Evolutionary conservation across 2,329 filamentous ascomycete species (phyloP).

Genomic region (Ophiostoma ulmi): DNA sequence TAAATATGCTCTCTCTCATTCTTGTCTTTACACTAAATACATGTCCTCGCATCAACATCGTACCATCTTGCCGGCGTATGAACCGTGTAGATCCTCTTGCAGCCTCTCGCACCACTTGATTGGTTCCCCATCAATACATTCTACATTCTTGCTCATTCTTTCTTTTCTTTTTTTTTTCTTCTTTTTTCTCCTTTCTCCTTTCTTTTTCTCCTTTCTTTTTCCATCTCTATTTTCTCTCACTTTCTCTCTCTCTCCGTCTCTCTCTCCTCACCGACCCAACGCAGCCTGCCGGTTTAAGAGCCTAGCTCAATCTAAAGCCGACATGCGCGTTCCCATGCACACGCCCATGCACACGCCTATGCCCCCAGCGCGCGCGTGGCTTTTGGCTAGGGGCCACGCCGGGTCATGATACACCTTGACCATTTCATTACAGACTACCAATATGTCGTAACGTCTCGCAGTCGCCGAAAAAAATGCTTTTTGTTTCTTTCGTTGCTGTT

Average conservation of each 20-base stretch:
- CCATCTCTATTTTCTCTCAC: background rate
- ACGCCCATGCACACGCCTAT: background rate
- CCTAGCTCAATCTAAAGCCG: background rate
- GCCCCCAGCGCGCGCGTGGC: slow-evolving; percentile 1
- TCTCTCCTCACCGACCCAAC: background rate
- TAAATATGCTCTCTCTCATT: background rate
- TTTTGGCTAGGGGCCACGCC: slow-evolving; percentile 8
- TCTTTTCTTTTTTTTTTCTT: background rate
- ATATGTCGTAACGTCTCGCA: background rate
- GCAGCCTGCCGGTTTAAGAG: background rate
- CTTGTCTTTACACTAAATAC: background rate
- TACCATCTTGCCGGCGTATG: background rate
- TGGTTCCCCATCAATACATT: background rate
- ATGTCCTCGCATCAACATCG: background rate
- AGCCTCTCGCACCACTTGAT: background rate
- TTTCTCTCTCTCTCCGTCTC: background rate
- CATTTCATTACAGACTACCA: background rate
- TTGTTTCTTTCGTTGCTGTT: background rate
- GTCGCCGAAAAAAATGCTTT: background rate
- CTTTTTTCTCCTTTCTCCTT: background rate
- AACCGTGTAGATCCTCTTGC: background rate
- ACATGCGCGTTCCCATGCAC: background rate
- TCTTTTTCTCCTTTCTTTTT: background rate
- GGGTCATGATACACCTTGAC: background rate
- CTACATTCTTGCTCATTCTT: background rate